Base-by-base conservation (phyloP, 495 filamentous ascomycete genomes). In the Penicillium angulare region DNA sequence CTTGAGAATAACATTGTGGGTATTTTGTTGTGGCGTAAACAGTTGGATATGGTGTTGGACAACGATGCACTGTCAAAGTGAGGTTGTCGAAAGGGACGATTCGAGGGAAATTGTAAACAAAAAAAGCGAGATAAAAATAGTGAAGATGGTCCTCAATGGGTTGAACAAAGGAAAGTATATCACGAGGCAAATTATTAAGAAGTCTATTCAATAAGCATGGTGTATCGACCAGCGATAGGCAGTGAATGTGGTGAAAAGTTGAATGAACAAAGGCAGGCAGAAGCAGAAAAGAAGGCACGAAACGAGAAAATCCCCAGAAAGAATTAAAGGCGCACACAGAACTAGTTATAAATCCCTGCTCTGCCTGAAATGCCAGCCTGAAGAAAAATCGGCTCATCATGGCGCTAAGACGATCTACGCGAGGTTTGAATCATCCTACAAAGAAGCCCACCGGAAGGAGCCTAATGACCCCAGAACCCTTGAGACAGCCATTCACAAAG, bases 1-100 rank as follows among this genome's bases (percentile, higher is more conserved):
- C 53, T 49, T 46, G 61, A 56, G 45, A 72, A 69, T 12, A 67
- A 6, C 67, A 74, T 74, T 52, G 33, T 48, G 18, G 12, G 23
- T 26, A 7, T 20, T 17, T 24, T 48, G 22, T 32, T 29, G 32
- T 39, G 27, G 32, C 36, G 26, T 26, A 13, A 18, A 15, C 7
- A 18, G 45, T 17, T 24, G 13, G 15, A 17, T 12, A 23, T 12
- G 36, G 13, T 20, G 17, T 21, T 23, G 13, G 8, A 13, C 17
- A 47, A 26, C 10, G 24, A 40, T 21, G 21, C 9, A 35, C 15
- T 18, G 38, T 27, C 17, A 27, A 15, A 12, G 32, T 21, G n/a
- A 44, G 44, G 38, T 7, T 41, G 21, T n/a, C 7, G 22, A 3
- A 23, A 12, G 18, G 12, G 12, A 5, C 10, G 3, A 15, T 5